phyloP scores from a whole-genome alignment of 306 rosid genomes.

The Cicer yamashitae region DNA sequence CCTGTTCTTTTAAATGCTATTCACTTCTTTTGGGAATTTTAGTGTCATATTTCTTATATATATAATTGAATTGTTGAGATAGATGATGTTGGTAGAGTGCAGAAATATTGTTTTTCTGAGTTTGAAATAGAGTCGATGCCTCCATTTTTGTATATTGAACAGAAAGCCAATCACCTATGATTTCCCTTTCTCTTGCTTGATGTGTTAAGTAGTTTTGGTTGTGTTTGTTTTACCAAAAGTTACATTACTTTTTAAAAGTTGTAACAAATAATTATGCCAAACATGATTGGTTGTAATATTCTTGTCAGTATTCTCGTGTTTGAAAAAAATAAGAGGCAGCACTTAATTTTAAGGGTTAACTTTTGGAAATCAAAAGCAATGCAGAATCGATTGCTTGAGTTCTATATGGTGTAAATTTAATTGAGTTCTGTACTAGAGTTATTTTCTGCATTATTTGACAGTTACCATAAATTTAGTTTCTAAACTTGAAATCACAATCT shows the following conservation, averaged over 20 bases:
- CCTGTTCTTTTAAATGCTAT: slow-evolving; percentile 19
- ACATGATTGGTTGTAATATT: not conserved
- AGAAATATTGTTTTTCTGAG: not conserved
- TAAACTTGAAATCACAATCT: slow-evolving; percentile 12
- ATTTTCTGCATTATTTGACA: not conserved
- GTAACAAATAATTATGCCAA: slow-evolving; percentile 1
- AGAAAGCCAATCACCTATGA: slow-evolving; percentile 5
- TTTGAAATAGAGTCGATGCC: not conserved
- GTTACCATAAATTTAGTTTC: not conserved
- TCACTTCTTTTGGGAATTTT: slow-evolving; percentile 16
- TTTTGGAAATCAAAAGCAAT: not conserved
- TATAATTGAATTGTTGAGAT: slow-evolving; percentile 10
- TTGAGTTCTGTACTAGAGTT: not conserved
- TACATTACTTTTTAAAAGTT: not conserved
- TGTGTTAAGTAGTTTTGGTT: slow-evolving; percentile 13
- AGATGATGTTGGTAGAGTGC: slow-evolving; percentile 19
- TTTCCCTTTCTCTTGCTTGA: slow-evolving; percentile 9
- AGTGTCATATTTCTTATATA: not conserved
- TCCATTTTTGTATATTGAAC: slow-evolving; percentile 5
- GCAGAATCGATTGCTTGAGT: not conserved
- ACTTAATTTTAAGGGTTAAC: slow-evolving; percentile 7
- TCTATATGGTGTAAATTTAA: slow-evolving; percentile 11
- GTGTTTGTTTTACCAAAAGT: slow-evolving; percentile 4
- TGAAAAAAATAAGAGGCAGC: not conserved
- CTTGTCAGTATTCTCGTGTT: slow-evolving; percentile 5